Percentiles rank a stretch among this genome's conserved stretches.
phyloP scores from a whole-genome alignment of 352 stramenopile species.

The Globisporangium paroecandrum region DNA sequence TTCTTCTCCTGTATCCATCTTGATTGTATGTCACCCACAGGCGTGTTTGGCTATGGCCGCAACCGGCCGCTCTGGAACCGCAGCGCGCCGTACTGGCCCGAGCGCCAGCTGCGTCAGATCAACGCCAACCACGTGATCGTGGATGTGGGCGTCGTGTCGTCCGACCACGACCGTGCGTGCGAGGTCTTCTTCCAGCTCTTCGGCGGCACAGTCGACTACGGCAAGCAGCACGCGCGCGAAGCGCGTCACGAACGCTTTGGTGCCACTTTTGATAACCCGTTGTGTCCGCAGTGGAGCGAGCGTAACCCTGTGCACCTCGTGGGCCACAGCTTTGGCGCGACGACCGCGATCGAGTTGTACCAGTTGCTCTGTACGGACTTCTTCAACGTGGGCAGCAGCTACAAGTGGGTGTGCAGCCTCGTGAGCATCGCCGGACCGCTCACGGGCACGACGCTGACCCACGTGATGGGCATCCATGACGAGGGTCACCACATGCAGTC shows the following conservation, averaged over 20 bases:
- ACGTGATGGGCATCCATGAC: conserved; percentile 44
- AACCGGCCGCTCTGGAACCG: conserved; percentile 41
- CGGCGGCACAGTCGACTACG: conserved; percentile 61
- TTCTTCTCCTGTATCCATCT: background rate
- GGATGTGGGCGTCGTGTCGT: conserved; percentile 57
- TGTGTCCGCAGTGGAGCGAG: conserved; percentile 45
- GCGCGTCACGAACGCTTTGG: conserved; percentile 47
- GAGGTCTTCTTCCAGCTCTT: conserved; percentile 66
- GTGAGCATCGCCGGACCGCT: conserved; percentile 54
- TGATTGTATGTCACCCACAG: conserved; percentile 10
- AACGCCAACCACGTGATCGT: conserved; percentile 58
- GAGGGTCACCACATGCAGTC: conserved; percentile 24
- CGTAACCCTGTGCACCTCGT: conserved; percentile 53
- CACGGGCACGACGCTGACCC: conserved; percentile 49
- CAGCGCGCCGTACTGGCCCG: conserved; percentile 57
- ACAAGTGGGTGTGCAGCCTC: conserved; percentile 60
- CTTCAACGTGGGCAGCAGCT: conserved; percentile 46
- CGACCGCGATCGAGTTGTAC: conserved; percentile 69
- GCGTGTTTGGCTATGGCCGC: conserved; percentile 56
- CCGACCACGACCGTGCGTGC: conserved; percentile 65
- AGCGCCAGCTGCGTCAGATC: conserved; percentile 36
- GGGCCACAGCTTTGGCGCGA: conserved; percentile 60
- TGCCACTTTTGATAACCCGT: conserved; percentile 24
- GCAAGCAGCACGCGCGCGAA: conserved; percentile 34
- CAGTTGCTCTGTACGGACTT: conserved; percentile 58